A percentile compares a stretch with the other conserved stretches of the same genome.
phyloP scores from a whole-genome alignment of 148 eudicot species.

The Euryodendron excelsum region DNA sequence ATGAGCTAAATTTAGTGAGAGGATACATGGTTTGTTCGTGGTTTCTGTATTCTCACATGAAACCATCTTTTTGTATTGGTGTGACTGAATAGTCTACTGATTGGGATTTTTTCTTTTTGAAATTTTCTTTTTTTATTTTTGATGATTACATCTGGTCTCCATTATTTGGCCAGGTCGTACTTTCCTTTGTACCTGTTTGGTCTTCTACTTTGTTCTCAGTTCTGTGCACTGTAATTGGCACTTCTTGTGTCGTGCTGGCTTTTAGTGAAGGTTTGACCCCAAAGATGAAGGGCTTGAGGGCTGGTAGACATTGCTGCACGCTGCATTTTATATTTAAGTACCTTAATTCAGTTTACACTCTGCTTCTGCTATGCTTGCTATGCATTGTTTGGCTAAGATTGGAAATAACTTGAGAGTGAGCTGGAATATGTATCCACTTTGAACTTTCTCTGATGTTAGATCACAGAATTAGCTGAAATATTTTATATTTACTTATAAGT shows the following conservation, averaged over 20 bases:
- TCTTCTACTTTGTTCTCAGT: conserved; percentile 6
- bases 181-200: background rate
- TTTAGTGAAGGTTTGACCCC: conserved; percentile 4
- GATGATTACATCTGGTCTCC: background rate
- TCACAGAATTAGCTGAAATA: background rate
- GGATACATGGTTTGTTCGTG: background rate
- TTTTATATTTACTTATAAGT: background rate
- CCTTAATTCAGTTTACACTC: background rate
- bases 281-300: background rate
- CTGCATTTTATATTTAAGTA: background rate
- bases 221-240: background rate
- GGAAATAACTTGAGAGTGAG: too few relatives aligned
- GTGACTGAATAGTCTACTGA: background rate
- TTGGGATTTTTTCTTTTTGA: background rate
- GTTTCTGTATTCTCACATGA: conserved; percentile 3
- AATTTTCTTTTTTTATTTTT: background rate
- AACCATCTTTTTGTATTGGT: background rate
- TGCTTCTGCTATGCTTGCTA: too few relatives aligned
- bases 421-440: background rate
- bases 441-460: background rate
- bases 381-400: too few relatives aligned
- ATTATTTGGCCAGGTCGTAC: background rate
- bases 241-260: background rate
- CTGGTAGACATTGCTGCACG: background rate
- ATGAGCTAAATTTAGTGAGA: background rate